Percentiles rank a stretch among this genome's conserved stretches.
Conservation (phyloP, 2,329 filamentous ascomycete genomes). For the Saccharata proteae region DNA sequence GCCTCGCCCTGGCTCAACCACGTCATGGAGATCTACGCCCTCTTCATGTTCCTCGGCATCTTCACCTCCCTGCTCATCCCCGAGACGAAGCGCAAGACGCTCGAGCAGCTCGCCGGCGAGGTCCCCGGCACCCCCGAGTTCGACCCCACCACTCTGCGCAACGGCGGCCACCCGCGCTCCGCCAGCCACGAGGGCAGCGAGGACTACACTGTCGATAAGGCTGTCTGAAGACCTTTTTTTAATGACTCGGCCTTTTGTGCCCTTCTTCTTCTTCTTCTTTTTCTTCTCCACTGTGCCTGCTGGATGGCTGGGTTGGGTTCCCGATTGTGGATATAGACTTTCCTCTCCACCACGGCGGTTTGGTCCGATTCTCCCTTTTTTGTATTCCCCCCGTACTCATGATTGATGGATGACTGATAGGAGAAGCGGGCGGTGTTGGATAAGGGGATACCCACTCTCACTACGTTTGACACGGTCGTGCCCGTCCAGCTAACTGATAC, state of each 20-base stretch:
- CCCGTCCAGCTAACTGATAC: too few species aligned
- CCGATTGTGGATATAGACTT: too few species aligned
- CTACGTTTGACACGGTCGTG: too few species aligned
- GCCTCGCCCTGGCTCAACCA: slow-evolving; percentile 57
- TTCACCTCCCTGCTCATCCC: slow-evolving; percentile 61
- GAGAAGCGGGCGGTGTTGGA: too few species aligned
- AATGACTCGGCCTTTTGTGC: background rate
- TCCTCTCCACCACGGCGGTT: too few species aligned
- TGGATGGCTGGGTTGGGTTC: too few species aligned
- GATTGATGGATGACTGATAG: too few species aligned
- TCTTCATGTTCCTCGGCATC: slow-evolving; percentile 67
- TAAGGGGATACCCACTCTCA: too few species aligned
- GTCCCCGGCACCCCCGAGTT: slow-evolving; percentile 44
- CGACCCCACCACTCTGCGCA: slow-evolving; percentile 21
- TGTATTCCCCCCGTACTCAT: too few species aligned
- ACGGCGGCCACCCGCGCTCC: background rate
- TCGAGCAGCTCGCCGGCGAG: slow-evolving; percentile 60
- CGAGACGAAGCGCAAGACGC: slow-evolving; percentile 61
- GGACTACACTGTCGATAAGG: slow-evolving; percentile 5
- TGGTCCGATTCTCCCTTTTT: too few species aligned
- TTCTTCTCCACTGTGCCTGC: too few species aligned
- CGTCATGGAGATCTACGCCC: slow-evolving; percentile 64
- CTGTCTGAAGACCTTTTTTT: background rate
- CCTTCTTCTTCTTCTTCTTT: background rate
- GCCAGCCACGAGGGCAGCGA: background rate